Conservation (phyloP, 805 yeast genomes). For the Metschnikowia sp. region DNA sequence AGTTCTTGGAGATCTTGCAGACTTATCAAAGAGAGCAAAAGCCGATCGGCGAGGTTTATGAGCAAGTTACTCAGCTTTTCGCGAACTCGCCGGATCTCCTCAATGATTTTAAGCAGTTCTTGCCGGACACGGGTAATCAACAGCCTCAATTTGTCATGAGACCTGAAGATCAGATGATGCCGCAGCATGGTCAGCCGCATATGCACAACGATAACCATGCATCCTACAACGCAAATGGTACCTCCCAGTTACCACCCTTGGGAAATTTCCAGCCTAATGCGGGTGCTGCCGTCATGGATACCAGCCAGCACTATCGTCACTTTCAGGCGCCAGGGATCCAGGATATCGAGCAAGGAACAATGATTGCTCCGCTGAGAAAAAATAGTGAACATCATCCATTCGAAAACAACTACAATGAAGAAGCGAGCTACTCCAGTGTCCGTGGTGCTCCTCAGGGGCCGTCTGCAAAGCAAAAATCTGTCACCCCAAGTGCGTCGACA, state of each 20-base stretch:
- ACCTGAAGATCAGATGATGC: slow-evolving; percentile 22
- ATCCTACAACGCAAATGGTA: slow-evolving; percentile 14
- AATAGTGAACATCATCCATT: slow-evolving; percentile 27
- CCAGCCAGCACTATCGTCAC: slow-evolving; percentile 26
- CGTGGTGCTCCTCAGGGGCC: slow-evolving; percentile 32
- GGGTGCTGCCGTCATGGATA: slow-evolving; percentile 26
- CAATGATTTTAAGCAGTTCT: slow-evolving; percentile 91
- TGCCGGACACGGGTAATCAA: slow-evolving; percentile 74
- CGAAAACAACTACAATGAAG: slow-evolving; percentile 38
- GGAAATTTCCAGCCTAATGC: slow-evolving; percentile 80
- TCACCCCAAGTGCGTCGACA: slow-evolving; percentile 14
- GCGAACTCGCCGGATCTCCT: slow-evolving; percentile 91
- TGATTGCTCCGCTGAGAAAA: slow-evolving; percentile 6
- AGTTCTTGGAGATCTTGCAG: slow-evolving; percentile 89
- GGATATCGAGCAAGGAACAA: slow-evolving; percentile 7
- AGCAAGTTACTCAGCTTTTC: slow-evolving; percentile 85
- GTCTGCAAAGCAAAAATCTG: slow-evolving; percentile 9
- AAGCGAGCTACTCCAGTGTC: slow-evolving; percentile 47
- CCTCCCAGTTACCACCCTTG: slow-evolving; percentile 75
- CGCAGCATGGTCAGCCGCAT: slow-evolving; percentile 19
- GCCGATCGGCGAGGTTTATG: slow-evolving; percentile 92
- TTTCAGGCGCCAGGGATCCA: slow-evolving; percentile 9
- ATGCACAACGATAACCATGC: slow-evolving; percentile 14
- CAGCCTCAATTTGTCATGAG: slow-evolving; percentile 21
- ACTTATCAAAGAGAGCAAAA: slow-evolving; percentile 95